A percentile compares a stretch with the other conserved stretches of the same genome.
Conservation (phyloP, 805 yeast species). For the Yarrowia bubula region DNA sequence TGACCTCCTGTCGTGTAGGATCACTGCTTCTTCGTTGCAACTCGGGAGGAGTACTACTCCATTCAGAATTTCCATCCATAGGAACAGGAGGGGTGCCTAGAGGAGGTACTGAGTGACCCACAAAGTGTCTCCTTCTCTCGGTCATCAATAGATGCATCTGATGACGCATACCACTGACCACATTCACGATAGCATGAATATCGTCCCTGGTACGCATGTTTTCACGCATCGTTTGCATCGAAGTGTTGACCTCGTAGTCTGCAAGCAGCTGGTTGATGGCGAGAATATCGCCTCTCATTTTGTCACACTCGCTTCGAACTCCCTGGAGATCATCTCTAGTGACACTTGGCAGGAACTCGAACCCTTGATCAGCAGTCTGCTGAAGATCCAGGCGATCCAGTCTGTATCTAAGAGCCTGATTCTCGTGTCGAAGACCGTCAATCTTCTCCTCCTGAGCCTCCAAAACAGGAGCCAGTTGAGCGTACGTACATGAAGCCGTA, state of each 20-base stretch:
- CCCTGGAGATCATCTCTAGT: slow-evolving; percentile 29
- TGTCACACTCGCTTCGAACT: slow-evolving; percentile 38
- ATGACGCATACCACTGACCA: slow-evolving; percentile 40
- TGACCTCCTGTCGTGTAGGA: slow-evolving; percentile 29
- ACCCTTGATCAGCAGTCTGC: slow-evolving; percentile 32
- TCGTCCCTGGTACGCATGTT: slow-evolving; percentile 39
- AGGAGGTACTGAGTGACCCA: not conserved
- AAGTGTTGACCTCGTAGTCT: slow-evolving; percentile 39
- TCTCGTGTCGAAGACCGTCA: slow-evolving; percentile 38
- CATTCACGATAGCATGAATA: slow-evolving; percentile 36
- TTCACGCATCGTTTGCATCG: slow-evolving; percentile 40
- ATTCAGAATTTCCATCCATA: slow-evolving; percentile 1
- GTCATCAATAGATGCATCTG: slow-evolving; percentile 39
- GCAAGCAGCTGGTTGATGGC: slow-evolving; percentile 35
- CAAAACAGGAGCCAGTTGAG: slow-evolving; percentile 35
- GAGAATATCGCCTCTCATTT: slow-evolving; percentile 40
- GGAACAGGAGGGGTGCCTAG: not conserved
- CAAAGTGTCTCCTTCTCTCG: slow-evolving; percentile 35
- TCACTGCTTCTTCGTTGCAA: slow-evolving; percentile 25
- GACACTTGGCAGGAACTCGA: slow-evolving; percentile 33
- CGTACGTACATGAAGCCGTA: slow-evolving; percentile 34
- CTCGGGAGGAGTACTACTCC: not conserved
- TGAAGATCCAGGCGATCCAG: slow-evolving; percentile 33
- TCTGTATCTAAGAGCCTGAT: slow-evolving; percentile 36
- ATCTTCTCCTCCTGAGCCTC: slow-evolving; percentile 36